Conservation (phyloP, 345 rosid genomes). For the Eucalyptus leucophloia region DNA sequence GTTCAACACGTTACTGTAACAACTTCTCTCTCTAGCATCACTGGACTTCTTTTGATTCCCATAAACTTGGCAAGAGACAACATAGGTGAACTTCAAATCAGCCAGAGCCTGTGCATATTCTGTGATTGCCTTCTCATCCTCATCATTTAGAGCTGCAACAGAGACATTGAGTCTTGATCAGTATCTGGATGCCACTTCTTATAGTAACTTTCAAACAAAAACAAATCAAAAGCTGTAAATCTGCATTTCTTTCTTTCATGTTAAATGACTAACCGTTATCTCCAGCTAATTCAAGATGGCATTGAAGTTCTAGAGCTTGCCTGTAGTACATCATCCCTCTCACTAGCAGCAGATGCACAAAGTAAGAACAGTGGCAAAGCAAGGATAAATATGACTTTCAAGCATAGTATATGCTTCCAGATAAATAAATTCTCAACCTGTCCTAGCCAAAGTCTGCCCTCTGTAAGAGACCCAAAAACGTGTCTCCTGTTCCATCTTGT, state of each 20-base stretch:
- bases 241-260: not conserved
- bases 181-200: not conserved
- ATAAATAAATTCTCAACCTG: constrained; percentile 29
- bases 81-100: constrained; percentile 87
- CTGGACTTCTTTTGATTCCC: constrained; percentile 78
- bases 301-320: constrained; percentile 71
- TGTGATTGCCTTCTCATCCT: not conserved
- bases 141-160: constrained; percentile 30
- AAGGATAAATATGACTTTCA: not conserved
- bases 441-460: constrained; percentile 90
- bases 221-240: not conserved
- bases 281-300: constrained; percentile 48
- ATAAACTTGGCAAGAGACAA: constrained; percentile 91
- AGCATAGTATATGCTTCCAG: not conserved
- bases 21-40: constrained; percentile 39
- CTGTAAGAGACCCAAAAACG: constrained; percentile 93
- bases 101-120: constrained; percentile 61
- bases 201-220: not conserved
- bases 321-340: constrained; percentile 98
- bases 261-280: constrained; percentile 39
- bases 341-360: constrained; percentile 22
- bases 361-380: not conserved
- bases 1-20: constrained; percentile 66
- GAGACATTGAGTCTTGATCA: not conserved
- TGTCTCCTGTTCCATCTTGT: constrained; percentile 5